phyloP scores from a whole-genome alignment of 2,329 filamentous ascomycete genomes.

The Trichoderma sp. region DNA sequence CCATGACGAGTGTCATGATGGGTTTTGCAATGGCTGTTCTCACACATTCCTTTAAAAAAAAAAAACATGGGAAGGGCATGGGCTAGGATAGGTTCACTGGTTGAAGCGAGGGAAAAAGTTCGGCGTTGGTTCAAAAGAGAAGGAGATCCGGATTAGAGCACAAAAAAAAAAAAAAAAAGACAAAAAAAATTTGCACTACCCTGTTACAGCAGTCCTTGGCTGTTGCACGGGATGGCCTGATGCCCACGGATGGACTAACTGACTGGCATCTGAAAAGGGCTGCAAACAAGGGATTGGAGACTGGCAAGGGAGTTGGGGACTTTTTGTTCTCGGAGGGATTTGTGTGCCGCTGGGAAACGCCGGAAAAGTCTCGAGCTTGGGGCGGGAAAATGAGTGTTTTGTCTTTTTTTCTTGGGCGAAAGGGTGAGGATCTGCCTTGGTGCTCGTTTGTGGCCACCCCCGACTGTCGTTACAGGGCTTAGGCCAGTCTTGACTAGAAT shows the following conservation, averaged over 20 bases:
- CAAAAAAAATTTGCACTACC: constrained; percentile 9
- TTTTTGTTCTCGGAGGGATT: constrained; percentile 4
- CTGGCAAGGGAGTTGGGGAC: constrained; percentile 6
- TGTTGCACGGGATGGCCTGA: constrained; percentile 15
- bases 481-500: not conserved
- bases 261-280: constrained; percentile 3
- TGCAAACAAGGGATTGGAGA: constrained; percentile 17
- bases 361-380: not conserved
- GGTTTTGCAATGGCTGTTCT: not conserved
- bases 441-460: not conserved
- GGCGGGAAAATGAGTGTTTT: constrained; percentile 1
- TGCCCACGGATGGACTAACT: not conserved
- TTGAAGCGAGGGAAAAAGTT: not conserved
- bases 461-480: constrained; percentile 16
- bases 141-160: constrained; percentile 5
- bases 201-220: constrained; percentile 12
- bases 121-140: constrained; percentile 17
- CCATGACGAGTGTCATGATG: not conserved
- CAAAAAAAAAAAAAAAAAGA: not conserved
- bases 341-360: not conserved
- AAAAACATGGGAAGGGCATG: not conserved
- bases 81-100: constrained; percentile 4
- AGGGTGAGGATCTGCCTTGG: not conserved
- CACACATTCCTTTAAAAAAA: constrained; percentile 1
- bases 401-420: not conserved